These are phyloP conservation scores for Alopecurus myosuroides DNA, from an alignment of 176 grass and related monocot species.

Conservation along the genomic window DNA sequence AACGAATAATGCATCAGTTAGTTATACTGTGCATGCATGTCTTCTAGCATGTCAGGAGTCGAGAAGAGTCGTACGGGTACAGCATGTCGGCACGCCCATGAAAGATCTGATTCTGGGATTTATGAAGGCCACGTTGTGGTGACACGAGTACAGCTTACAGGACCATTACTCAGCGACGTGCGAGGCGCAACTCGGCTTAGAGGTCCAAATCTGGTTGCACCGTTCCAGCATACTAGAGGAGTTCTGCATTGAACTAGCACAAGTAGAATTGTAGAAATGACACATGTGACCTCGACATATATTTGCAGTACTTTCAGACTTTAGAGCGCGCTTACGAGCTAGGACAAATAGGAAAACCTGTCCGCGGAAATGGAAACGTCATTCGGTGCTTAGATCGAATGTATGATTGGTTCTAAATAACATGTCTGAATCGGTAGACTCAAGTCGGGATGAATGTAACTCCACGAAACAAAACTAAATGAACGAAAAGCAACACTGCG, in stretches of 20 bases:
- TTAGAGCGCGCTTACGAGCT: background rate
- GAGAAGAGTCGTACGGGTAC: background rate
- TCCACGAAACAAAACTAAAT: conserved; percentile 24
- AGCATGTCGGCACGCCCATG: conserved; percentile 21
- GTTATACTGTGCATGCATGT: background rate
- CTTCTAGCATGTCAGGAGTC: background rate
- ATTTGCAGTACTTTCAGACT: background rate
- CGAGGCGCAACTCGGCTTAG: background rate
- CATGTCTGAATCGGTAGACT: conserved; percentile 6
- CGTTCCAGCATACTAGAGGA: background rate
- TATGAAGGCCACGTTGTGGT: background rate
- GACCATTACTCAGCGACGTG: background rate
- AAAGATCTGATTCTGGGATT: conserved; percentile 13
- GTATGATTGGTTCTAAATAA: conserved; percentile 14
- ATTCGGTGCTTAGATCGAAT: background rate
- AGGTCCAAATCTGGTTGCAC: background rate
- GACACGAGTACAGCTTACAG: background rate
- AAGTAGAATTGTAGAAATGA: background rate
- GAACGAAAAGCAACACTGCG: background rate
- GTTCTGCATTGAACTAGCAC: background rate
- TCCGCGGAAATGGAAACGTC: background rate
- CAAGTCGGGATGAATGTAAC: conserved; percentile 28
- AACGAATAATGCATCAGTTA: conserved; percentile 17
- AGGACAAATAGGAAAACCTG: background rate
- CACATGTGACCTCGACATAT: background rate